Evolutionary conservation across 306 rosid genomes (phyloP).

Genomic region (Cajanus cajan): DNA sequence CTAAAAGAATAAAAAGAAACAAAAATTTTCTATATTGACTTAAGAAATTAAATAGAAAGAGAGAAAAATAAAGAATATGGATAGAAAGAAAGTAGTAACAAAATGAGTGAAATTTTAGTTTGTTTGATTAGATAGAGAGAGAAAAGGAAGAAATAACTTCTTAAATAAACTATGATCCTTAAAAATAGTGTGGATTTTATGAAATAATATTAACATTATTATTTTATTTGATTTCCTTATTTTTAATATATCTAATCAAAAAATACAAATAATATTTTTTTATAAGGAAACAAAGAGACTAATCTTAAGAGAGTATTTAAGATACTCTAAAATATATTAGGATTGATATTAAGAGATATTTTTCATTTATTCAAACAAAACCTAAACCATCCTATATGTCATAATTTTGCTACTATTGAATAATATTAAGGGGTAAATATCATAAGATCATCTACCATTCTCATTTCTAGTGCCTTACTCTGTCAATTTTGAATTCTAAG

Average conservation of each 20-base stretch:
- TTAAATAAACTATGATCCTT: too few species aligned
- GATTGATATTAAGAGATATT: not conserved
- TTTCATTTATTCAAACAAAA: not conserved
- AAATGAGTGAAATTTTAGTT: not conserved
- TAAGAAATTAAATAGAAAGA: not conserved
- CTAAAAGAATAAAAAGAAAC: constrained; percentile 38
- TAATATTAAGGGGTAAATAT: not conserved
- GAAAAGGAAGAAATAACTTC: too few species aligned
- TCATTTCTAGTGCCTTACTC: not conserved
- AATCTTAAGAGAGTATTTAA: not conserved
- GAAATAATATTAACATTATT: too few species aligned
- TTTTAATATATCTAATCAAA: too few species aligned
- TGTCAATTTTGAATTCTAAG: constrained; percentile 6
- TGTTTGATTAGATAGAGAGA: not conserved
- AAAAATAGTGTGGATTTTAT: too few species aligned
- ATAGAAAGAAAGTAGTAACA: not conserved
- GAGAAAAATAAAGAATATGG: not conserved
- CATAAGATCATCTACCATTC: constrained; percentile 2
- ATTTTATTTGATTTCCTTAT: too few species aligned
- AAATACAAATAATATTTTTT: too few species aligned
- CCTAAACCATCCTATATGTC: constrained; percentile 3
- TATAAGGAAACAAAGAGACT: not conserved
- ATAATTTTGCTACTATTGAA: not conserved
- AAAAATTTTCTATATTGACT: not conserved
- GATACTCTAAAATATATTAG: not conserved